A percentile compares a stretch with the other conserved stretches of the same genome.
These are phyloP conservation scores for Xylaria castorea DNA, from an alignment of 495 filamentous ascomycete species.

Conservation along the genomic window DNA sequence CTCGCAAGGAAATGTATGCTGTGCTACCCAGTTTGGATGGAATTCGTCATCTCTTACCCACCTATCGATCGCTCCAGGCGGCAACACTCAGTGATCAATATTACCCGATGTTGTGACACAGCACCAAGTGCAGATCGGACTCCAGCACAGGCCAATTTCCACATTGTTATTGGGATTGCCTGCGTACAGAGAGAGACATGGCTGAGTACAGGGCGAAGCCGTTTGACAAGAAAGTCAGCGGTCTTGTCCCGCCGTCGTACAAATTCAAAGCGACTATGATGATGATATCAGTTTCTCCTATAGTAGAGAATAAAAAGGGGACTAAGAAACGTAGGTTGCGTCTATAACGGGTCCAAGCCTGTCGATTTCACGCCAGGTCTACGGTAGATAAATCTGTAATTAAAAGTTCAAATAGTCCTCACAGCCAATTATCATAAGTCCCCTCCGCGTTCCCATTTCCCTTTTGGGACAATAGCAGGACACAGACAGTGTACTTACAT, in stretches of 20 bases:
- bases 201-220: neutral
- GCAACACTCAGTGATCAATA: constrained; percentile 9
- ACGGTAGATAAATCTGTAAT: neutral
- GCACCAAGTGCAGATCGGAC: constrained; percentile 12
- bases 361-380: constrained; percentile 10
- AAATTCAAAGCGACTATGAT: neutral
- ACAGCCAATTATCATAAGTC: constrained; percentile 15
- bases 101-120: constrained; percentile 19
- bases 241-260: neutral
- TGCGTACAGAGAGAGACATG: neutral
- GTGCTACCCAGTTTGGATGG: neutral
- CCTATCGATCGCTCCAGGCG: constrained; percentile 17
- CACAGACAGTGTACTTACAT: neutral
- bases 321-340: neutral
- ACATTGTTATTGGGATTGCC: neutral
- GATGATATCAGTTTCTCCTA: neutral
- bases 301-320: neutral
- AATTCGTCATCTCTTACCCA: constrained; percentile 4
- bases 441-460: constrained; percentile 13
- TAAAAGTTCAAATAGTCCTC: constrained; percentile 9
- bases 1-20: constrained; percentile 4
- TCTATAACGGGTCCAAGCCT: constrained; percentile 12
- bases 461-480: constrained; percentile 11
- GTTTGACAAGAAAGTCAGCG: neutral
- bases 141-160: neutral